Conservation (phyloP, 345 rosid genomes). For the Mangifera indica region DNA sequence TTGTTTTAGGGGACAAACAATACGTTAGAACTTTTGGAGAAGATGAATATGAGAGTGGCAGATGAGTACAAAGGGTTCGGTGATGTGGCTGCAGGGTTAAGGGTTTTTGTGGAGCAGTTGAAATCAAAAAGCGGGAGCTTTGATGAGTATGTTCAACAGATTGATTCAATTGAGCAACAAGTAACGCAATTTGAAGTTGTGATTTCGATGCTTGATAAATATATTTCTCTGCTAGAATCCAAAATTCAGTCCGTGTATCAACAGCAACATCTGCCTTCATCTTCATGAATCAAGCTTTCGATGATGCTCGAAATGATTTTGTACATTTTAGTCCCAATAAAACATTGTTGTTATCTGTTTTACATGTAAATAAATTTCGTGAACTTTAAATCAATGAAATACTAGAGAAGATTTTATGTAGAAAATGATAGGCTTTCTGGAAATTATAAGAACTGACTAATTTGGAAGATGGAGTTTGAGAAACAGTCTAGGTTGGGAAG, state of each 20-base stretch:
- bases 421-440: too few species aligned
- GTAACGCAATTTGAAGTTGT: constrained; percentile 79
- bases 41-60: constrained; percentile 73
- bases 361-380: too few species aligned
- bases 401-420: too few species aligned
- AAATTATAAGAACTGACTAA: too few species aligned
- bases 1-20: constrained; percentile 59
- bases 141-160: constrained; percentile 73
- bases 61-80: constrained; percentile 72
- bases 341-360: too few species aligned
- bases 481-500: too few species aligned
- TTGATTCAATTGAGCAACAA: constrained; percentile 71
- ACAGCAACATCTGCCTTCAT: constrained; percentile 26
- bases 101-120: constrained; percentile 77
- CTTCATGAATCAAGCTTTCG: too few species aligned
- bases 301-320: too few species aligned
- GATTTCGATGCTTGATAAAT: constrained; percentile 68
- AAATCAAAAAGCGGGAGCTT: constrained; percentile 58
- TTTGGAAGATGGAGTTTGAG: too few species aligned
- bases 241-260: constrained; percentile 46
- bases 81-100: constrained; percentile 72
- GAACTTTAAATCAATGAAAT: too few species aligned
- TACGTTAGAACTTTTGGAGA: constrained; percentile 69
- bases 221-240: constrained; percentile 72
- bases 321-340: too few species aligned